Evolutionary conservation across 2,329 filamentous ascomycete species (phyloP), one percentile per base, ranked within the genome.

Genomic region (Xylariaceae sp.): DNA sequence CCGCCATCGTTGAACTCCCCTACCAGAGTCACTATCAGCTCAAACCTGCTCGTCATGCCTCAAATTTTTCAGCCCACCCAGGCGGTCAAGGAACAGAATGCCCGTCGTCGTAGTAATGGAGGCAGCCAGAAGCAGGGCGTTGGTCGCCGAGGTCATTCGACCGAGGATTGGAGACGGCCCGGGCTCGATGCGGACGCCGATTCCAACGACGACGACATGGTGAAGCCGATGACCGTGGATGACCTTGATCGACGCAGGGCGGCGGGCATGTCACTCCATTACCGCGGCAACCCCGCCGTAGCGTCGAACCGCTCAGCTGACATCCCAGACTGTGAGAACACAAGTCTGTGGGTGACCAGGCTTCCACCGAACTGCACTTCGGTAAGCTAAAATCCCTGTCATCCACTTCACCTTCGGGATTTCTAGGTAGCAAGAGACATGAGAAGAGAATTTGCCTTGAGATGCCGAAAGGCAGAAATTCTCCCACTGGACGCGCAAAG

Each of bases 271-370:
- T 38, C 40, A n/a, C 19, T 21, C n/a, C 31, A 42, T 30, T 45
- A 45, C 32, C 39, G 27, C 15, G 43, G 43, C 12, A 26, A 42
- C n/a, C 35, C 35, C 9, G 28, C 31, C 26, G 12, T 42, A 14
- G 12, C 17, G 15, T 35, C 34, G 8, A 45, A 45, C 14, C 26
- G 23, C 14, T 42, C 39, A 12, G 39, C 35, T 3, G 27, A 5
- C 2, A 42, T 45, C 17, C 31, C 39, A 0, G 11, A 45, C 39
- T 23, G 33, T 11, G 9, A 39, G 32, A 45, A 45, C 12, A 42
- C 39, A 21, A 38, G 32, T 17, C 28, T 45, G 5, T 45, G 31
- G 27, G 31, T 45, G 2, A 45, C 27, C 11, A 17, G 32, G 1
- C 11, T 45, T 4, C 39, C 34, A 26, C 17, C 9, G 27, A 12